A percentile compares a stretch with the other conserved stretches of the same genome.
Evolutionary conservation across 2,329 filamentous ascomycete species (phyloP).

Genomic region (Colletotrichum theobromicola): DNA sequence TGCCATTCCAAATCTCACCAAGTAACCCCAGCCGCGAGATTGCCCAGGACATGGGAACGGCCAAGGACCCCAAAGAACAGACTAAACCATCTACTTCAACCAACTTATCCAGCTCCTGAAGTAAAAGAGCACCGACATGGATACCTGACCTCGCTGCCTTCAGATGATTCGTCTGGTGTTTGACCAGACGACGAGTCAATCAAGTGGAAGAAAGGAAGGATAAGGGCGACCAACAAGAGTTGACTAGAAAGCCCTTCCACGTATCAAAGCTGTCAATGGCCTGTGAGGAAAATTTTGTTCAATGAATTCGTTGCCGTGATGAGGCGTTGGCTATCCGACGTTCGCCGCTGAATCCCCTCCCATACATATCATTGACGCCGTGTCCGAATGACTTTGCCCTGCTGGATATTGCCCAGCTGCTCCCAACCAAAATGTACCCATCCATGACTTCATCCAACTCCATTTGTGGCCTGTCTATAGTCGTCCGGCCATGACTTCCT

Average conservation of each 20-base stretch:
- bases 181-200: not conserved
- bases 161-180: not conserved
- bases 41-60: too few relatives aligned
- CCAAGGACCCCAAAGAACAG: too few relatives aligned
- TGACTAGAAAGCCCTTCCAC: not conserved
- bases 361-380: not conserved
- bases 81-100: too few relatives aligned
- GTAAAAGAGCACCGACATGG: too few relatives aligned
- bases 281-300: not conserved
- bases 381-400: not conserved
- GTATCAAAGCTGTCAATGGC: not conserved
- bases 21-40: too few relatives aligned
- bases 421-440: not conserved
- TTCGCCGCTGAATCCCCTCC: not conserved
- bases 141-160: too few relatives aligned
- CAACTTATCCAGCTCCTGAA: too few relatives aligned
- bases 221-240: not conserved
- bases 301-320: not conserved
- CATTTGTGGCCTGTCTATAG: constrained; percentile 31
- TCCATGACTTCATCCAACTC: not conserved
- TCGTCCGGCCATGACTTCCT: constrained; percentile 54
- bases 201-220: not conserved
- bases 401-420: not conserved
- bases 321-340: not conserved
- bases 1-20: not conserved